A percentile compares a stretch with the other conserved stretches of the same genome.
Evolutionary conservation across 2,329 filamentous ascomycete genomes (phyloP).

Genomic region (Penicillium sp.): DNA sequence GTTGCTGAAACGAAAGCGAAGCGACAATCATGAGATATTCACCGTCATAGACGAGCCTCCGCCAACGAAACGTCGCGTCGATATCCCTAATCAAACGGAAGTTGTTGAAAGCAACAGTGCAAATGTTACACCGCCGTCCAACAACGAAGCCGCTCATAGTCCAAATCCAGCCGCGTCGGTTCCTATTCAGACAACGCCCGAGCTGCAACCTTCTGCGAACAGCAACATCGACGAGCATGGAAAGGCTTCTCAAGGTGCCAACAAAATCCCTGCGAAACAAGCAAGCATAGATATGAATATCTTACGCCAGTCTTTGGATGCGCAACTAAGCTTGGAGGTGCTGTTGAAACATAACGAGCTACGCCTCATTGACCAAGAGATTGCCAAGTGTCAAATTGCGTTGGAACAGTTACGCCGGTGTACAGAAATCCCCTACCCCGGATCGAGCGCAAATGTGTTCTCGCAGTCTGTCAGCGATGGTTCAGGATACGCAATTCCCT

Average conservation of each 20-base stretch:
- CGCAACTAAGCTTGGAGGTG: conserved; percentile 87
- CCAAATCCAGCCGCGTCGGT: not conserved
- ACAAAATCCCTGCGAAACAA: conserved; percentile 17
- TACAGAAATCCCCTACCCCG: conserved; percentile 85
- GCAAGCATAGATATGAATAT: conserved; percentile 38
- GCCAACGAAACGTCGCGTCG: conserved; percentile 30
- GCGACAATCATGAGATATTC: conserved; percentile 29
- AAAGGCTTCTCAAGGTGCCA: conserved; percentile 14
- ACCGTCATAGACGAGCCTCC: conserved; percentile 25
- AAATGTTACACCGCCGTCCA: not conserved
- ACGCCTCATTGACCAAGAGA: conserved; percentile 88
- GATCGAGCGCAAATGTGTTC: conserved; percentile 55
- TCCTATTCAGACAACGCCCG: not conserved
- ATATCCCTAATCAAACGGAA: conserved; percentile 20
- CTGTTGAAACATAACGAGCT: conserved; percentile 92
- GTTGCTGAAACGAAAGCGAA: conserved; percentile 58
- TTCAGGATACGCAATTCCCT: conserved; percentile 65
- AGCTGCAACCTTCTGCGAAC: not conserved
- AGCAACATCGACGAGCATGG: conserved; percentile 6
- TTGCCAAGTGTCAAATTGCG: conserved; percentile 90
- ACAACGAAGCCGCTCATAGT: not conserved
- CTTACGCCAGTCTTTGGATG: conserved; percentile 70
- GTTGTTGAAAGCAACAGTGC: conserved; percentile 2
- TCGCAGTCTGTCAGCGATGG: conserved; percentile 69
- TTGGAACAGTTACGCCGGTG: conserved; percentile 91